Conservation (phyloP, 1,284 basidiomycete genomes). For the Cutaneotrichosporon sp. region DNA sequence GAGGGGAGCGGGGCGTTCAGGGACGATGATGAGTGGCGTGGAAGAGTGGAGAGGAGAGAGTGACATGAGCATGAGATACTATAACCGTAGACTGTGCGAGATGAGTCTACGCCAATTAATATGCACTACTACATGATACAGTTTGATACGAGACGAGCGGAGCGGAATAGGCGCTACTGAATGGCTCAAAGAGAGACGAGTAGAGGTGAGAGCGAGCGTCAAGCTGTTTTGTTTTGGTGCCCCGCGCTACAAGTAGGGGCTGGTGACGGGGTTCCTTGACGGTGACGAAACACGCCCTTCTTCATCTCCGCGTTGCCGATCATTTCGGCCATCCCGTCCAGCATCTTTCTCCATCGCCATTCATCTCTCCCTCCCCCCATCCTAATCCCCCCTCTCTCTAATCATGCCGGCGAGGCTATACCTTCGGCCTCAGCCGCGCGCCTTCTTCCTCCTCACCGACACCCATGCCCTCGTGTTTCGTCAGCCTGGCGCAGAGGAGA, state of each 20-base stretch:
- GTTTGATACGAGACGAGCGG: too few species aligned
- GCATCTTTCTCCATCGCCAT: background rate
- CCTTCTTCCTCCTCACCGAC: constrained; percentile 48
- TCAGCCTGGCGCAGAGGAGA: constrained; percentile 42
- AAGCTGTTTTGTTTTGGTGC: constrained; percentile 1
- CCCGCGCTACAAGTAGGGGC: background rate
- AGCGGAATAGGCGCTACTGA: too few species aligned
- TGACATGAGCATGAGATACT: background rate
- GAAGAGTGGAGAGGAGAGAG: background rate
- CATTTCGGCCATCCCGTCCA: background rate
- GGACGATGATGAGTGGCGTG: background rate
- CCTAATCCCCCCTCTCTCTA: background rate
- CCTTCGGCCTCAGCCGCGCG: constrained; percentile 49
- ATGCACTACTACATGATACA: background rate
- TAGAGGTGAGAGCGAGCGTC: background rate
- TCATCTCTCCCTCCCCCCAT: background rate
- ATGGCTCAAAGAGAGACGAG: too few species aligned
- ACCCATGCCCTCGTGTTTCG: constrained; percentile 52
- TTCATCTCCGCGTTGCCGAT: background rate
- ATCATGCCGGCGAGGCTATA: constrained; percentile 49
- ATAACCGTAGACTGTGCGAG: background rate
- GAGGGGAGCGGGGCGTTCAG: too few species aligned
- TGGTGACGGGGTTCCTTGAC: background rate
- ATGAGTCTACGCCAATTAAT: background rate
- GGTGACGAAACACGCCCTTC: background rate